Evolutionary conservation across 2,329 filamentous ascomycete genomes (phyloP).

Genomic region (Fusarium sp.): DNA sequence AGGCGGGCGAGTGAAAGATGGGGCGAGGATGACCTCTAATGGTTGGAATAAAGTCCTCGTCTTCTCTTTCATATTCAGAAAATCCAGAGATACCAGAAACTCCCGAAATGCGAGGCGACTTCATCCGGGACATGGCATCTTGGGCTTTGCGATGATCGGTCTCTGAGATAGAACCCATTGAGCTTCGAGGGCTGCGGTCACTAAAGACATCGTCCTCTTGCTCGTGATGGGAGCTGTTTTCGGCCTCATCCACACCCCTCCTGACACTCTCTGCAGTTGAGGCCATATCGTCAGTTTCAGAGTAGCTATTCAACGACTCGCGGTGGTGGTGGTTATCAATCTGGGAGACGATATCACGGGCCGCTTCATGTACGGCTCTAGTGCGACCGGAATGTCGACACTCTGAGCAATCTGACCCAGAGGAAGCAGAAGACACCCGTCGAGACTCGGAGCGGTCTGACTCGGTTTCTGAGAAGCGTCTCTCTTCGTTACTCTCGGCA

Average conservation of each 20-base stretch:
- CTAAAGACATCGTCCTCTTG: slow-evolving; percentile 69
- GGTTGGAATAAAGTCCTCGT: slow-evolving; percentile 63
- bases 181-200: slow-evolving; percentile 67
- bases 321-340: slow-evolving; percentile 53
- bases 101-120: slow-evolving; percentile 61
- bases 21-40: slow-evolving; percentile 69
- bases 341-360: slow-evolving; percentile 61
- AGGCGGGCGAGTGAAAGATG: slow-evolving; percentile 75
- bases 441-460: slow-evolving; percentile 36
- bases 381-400: slow-evolving; percentile 58
- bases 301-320: slow-evolving; percentile 42
- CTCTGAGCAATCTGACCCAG: slow-evolving; percentile 37
- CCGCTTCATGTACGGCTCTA: slow-evolving; percentile 65
- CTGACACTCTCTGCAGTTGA: too few relatives aligned
- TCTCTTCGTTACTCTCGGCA: slow-evolving; percentile 18
- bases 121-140: slow-evolving; percentile 48
- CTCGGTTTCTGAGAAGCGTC: slow-evolving; percentile 28
- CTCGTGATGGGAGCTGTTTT: slow-evolving; percentile 63
- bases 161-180: slow-evolving; percentile 62
- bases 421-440: slow-evolving; percentile 42
- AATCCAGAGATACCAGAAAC: slow-evolving; percentile 65
- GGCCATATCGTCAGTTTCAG: slow-evolving; percentile 31
- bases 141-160: slow-evolving; percentile 50
- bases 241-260: slow-evolving; percentile 42
- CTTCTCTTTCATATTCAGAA: slow-evolving; percentile 59